Percentiles rank a stretch among this genome's conserved stretches.
phyloP scores from a whole-genome alignment of 2,329 filamentous ascomycete genomes.

The Colletotrichum caudatum region DNA sequence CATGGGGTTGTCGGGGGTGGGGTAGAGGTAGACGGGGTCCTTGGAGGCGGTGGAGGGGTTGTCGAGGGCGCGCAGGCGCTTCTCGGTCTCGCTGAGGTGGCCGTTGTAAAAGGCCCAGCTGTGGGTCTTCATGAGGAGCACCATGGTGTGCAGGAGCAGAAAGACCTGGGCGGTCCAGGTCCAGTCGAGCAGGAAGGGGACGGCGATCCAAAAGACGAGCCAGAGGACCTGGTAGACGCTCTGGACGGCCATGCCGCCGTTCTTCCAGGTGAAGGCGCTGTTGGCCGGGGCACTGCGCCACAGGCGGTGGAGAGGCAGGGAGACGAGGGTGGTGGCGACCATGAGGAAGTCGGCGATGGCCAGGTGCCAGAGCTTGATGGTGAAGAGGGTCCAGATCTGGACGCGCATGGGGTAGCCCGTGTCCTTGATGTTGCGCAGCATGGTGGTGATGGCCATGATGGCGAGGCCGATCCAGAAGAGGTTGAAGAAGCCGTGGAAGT shows the following conservation, averaged over 20 bases:
- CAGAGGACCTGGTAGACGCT: constrained; percentile 83
- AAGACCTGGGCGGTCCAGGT: constrained; percentile 98
- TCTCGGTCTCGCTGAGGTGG: constrained; percentile 88
- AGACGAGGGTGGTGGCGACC: constrained; percentile 80
- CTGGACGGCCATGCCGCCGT: constrained; percentile 83
- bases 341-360: constrained; percentile 86
- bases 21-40: constrained; percentile 83
- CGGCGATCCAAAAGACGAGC: constrained; percentile 84
- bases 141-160: constrained; percentile 89
- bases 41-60: constrained; percentile 67
- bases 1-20: constrained; percentile 67
- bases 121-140: constrained; percentile 98
- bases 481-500: constrained; percentile 98
- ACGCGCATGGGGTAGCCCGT: constrained; percentile 88
- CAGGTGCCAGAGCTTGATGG: constrained; percentile 88
- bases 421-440: constrained; percentile 92
- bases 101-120: constrained; percentile 99
- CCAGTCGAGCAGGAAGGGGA: constrained; percentile 90
- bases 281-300: constrained; percentile 67
- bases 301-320: constrained; percentile 78
- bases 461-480: constrained; percentile 97
- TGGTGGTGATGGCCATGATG: constrained; percentile 97
- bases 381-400: constrained; percentile 89
- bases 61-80: constrained; percentile 84
- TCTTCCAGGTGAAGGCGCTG: constrained; percentile 76